Evolutionary conservation across 2,329 filamentous ascomycete species (phyloP).

Genomic region (Neospermospora avenae): DNA sequence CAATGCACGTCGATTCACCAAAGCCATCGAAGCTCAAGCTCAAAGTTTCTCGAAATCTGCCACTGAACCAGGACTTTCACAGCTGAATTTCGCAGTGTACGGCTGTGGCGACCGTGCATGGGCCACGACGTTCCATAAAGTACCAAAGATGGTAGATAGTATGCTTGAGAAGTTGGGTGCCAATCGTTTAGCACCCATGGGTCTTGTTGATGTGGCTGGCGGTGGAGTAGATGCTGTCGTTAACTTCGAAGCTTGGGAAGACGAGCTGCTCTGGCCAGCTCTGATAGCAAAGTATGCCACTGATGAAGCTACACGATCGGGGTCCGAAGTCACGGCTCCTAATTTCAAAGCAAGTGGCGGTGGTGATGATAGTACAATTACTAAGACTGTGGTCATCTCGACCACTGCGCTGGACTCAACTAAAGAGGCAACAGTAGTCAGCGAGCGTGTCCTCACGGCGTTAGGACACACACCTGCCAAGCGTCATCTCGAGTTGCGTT

Average conservation of each 20-base stretch:
- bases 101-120: conserved; percentile 59
- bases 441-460: conserved; percentile 49
- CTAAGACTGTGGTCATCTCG: too few relatives aligned
- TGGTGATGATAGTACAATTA: too few relatives aligned
- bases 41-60: too few relatives aligned
- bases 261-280: conserved; percentile 49
- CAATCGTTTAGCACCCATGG: conserved; percentile 7
- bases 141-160: conserved; percentile 59
- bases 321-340: too few relatives aligned
- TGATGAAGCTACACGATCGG: too few relatives aligned
- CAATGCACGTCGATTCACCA: conserved; percentile 65
- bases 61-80: too few relatives aligned
- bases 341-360: too few relatives aligned
- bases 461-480: conserved; percentile 53
- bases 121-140: conserved; percentile 60
- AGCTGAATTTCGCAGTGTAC: too few relatives aligned
- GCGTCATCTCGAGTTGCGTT: conserved; percentile 49
- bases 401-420: too few relatives aligned
- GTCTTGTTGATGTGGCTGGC: conserved; percentile 13
- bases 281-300: too few relatives aligned
- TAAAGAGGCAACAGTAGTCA: conserved; percentile 57
- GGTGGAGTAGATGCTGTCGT: conserved; percentile 67
- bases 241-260: conserved; percentile 67
- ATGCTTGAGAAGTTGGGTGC: conserved; percentile 8
- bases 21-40: conserved; percentile 51